These are phyloP conservation scores for Pyrenophora seminiperda DNA, from an alignment of 2,329 filamentous ascomycete species.

Conservation along the genomic window DNA sequence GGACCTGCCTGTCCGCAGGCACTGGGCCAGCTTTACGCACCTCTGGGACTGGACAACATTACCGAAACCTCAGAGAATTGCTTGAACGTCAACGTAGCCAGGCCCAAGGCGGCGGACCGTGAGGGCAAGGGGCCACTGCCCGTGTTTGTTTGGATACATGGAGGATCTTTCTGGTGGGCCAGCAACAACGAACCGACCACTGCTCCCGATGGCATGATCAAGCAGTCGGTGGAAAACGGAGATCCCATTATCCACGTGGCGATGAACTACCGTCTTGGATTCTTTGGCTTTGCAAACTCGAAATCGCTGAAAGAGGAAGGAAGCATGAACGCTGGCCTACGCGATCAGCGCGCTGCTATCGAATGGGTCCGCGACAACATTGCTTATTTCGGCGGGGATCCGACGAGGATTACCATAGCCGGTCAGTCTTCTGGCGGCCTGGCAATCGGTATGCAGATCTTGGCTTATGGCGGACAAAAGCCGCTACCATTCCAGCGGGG, in stretches of 20 bases:
- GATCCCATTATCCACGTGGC: conserved; percentile 46
- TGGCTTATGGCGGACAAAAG: conserved; percentile 41
- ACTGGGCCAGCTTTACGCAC: conserved; percentile 34
- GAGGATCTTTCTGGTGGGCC: conserved; percentile 49
- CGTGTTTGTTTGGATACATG: conserved; percentile 66
- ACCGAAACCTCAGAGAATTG: conserved; percentile 59
- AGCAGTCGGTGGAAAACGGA: conserved; percentile 54
- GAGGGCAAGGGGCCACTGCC: conserved; percentile 51
- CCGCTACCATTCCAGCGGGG: conserved; percentile 37
- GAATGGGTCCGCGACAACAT: conserved; percentile 50
- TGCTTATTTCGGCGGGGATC: conserved; percentile 42
- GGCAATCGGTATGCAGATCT: conserved; percentile 41
- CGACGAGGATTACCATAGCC: conserved; percentile 46
- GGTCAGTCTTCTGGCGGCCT: conserved; percentile 48
- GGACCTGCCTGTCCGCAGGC: conserved; percentile 56
- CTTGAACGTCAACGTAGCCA: conserved; percentile 64
- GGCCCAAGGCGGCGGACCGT: conserved; percentile 51
- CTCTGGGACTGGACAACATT: conserved; percentile 43
- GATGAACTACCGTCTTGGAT: conserved; percentile 47
- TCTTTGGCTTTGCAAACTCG: conserved; percentile 49
- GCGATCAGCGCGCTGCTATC: conserved; percentile 48
- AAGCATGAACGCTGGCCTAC: conserved; percentile 47
- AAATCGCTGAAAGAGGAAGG: conserved; percentile 38
- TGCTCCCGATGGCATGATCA: conserved; percentile 54
- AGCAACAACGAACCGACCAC: conserved; percentile 44